Base-by-base conservation (phyloP, 495 filamentous ascomycete species). In the Aspergillus campestris region DNA sequence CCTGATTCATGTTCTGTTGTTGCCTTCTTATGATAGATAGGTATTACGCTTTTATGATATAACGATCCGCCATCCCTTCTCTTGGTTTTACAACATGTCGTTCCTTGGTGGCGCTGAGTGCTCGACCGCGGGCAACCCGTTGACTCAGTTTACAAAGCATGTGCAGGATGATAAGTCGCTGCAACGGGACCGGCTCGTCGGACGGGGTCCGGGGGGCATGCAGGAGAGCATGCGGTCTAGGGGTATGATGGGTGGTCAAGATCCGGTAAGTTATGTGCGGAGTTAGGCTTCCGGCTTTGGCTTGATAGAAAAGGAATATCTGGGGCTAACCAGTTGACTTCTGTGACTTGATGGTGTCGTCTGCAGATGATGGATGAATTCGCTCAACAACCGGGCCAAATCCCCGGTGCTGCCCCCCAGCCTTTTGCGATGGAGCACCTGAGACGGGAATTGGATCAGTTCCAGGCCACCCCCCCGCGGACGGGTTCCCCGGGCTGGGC, bases 91-190 rank as follows among this genome's bases (percentile, higher is more conserved):
- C 39, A 53, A 40, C 29, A 95, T 95, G 92, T 94, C 89, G 15
- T 95, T 98, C 62, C 76, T 95, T 51, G 87, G 86, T 66, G 91
- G 91, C 53, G 86, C 89, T 52, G 92, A 97, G 68, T 98, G 92
- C 74, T 97, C 92, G 38, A 95, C 92, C 34, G 89, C 86, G 43
- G 88, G 82, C 57, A 98, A 97, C 66, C 94, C 94, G 44, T 82
- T 98, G 47, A 88, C 84, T 56, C 94, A 96, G 76, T 94, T 98
- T 62, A 84, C 86, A 28, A 98, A 97, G 62, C 87, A 94, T 60
- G 85, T 89, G 42, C 82, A 88, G 56, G 87, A 95, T 70, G 92
- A 97, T 71, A 95, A 90, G 69, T 88, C 84, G 27, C 75, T 95
- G 43, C 91, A 96, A 62, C 77, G 89, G 53, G 92, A 98, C 65